These are phyloP conservation scores for Raddia guianensis DNA, from an alignment of 176 grass and related monocot genomes.

Conservation along the genomic window DNA sequence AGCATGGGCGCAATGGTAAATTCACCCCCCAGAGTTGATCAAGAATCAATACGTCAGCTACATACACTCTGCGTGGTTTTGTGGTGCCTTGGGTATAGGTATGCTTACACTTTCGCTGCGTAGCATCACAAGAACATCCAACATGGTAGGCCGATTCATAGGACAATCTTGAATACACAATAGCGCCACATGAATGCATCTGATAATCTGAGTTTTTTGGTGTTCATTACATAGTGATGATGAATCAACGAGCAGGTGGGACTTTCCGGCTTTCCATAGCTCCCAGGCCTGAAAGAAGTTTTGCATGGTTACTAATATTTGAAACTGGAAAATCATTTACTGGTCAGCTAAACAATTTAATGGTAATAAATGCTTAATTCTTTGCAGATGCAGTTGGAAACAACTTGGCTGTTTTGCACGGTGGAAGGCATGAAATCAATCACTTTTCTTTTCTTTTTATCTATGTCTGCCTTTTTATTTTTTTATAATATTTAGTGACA, in stretches of 20 bases:
- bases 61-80: background rate
- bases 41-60: background rate
- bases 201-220: conserved; percentile 13
- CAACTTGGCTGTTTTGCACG: background rate
- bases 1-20: background rate
- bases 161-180: conserved; percentile 28
- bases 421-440: background rate
- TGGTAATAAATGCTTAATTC: too few relatives aligned
- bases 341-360: too few relatives aligned
- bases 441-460: background rate
- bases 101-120: background rate
- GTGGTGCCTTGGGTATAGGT: background rate
- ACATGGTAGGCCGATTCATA: conserved; percentile 12
- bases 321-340: background rate
- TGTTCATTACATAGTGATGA: background rate
- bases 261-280: conserved; percentile 21
- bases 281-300: conserved; percentile 23
- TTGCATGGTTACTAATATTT: background rate
- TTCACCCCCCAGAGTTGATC: conserved; percentile 7
- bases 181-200: conserved; percentile 22
- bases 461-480: background rate
- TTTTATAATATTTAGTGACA: background rate
- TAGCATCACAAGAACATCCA: conserved; percentile 14
- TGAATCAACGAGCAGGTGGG: background rate
- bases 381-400: too few relatives aligned